Evolutionary conservation across 305 asterid genomes (phyloP).

Genomic region (Ajuga reptans): DNA sequence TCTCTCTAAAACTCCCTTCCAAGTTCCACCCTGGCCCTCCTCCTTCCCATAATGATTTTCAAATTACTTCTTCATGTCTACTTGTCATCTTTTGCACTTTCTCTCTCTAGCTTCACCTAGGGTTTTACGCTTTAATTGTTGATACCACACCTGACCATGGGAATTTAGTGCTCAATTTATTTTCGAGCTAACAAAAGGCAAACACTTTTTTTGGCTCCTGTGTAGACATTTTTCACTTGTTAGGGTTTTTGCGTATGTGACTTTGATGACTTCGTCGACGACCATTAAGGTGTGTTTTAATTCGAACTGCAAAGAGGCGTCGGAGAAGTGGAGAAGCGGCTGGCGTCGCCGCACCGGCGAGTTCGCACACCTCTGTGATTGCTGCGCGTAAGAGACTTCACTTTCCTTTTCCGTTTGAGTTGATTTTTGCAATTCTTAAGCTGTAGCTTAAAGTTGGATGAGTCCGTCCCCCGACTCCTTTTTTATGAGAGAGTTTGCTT

Average conservation of each 20-base stretch:
- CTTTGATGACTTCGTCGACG: constrained; percentile 29
- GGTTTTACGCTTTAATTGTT: constrained; percentile 30
- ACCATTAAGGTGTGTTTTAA: constrained; percentile 58
- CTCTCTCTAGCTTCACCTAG: constrained; percentile 33
- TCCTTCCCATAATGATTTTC: constrained; percentile 20
- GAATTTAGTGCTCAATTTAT: constrained; percentile 27
- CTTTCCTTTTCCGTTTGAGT: not conserved
- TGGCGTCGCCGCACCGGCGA: constrained; percentile 98
- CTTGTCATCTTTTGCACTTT: constrained; percentile 11
- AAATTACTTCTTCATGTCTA: constrained; percentile 15
- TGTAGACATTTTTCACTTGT: not conserved
- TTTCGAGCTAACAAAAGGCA: constrained; percentile 11
- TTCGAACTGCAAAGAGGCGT: constrained; percentile 52
- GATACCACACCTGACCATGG: constrained; percentile 17
- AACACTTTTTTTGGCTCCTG: not conserved
- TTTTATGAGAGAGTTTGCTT: not conserved
- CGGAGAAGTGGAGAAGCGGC: constrained; percentile 56
- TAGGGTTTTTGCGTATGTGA: constrained; percentile 27
- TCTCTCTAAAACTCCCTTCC: constrained; percentile 12
- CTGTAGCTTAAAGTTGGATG: not conserved
- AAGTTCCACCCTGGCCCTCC: constrained; percentile 20
- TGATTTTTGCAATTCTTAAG: constrained; percentile 8
- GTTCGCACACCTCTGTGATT: constrained; percentile 83
- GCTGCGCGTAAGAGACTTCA: constrained; percentile 67
- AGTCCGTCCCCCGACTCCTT: not conserved